phyloP scores from a whole-genome alignment of 768 basidiomycete genomes.

The Russula lepida region DNA sequence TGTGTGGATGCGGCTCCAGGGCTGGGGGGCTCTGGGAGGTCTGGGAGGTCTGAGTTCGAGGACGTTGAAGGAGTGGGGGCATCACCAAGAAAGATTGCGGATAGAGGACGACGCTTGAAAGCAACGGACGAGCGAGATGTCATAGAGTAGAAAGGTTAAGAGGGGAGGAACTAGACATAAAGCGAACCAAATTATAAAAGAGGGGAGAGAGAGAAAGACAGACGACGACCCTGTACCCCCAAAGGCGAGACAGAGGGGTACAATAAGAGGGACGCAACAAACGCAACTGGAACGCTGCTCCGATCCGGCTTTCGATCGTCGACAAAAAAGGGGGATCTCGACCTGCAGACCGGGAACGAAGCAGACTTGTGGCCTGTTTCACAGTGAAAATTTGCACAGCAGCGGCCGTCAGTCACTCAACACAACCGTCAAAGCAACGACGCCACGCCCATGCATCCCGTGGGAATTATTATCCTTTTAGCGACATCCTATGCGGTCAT shows the following conservation, averaged over 20 bases:
- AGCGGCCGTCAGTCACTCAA: neutral
- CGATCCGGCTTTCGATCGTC: slow-evolving; percentile 8
- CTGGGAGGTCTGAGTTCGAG: slow-evolving; percentile 27
- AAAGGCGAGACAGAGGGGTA: neutral
- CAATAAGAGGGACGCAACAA: neutral
- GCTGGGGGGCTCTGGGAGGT: slow-evolving; percentile 62
- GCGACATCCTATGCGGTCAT: too few species aligned
- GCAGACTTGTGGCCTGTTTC: slow-evolving; percentile 7
- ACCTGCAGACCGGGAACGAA: neutral
- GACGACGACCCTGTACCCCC: neutral
- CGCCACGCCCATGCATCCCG: neutral
- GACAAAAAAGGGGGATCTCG: slow-evolving; percentile 5
- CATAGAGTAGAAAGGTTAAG: slow-evolving; percentile 30
- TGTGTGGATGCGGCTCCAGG: slow-evolving; percentile 42
- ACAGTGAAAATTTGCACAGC: slow-evolving; percentile 3
- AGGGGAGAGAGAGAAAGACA: neutral
- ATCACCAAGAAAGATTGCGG: slow-evolving; percentile 50
- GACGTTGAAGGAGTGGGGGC: slow-evolving; percentile 27
- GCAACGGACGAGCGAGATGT: slow-evolving; percentile 39
- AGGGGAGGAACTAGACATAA: slow-evolving; percentile 18
- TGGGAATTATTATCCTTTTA: neutral
- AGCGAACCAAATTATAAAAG: slow-evolving; percentile 1
- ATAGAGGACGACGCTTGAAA: slow-evolving; percentile 46
- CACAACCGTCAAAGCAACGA: neutral
- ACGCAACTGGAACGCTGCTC: neutral